Conservation (phyloP, 768 basidiomycete genomes). For the Pleurotus tuoliensis region DNA sequence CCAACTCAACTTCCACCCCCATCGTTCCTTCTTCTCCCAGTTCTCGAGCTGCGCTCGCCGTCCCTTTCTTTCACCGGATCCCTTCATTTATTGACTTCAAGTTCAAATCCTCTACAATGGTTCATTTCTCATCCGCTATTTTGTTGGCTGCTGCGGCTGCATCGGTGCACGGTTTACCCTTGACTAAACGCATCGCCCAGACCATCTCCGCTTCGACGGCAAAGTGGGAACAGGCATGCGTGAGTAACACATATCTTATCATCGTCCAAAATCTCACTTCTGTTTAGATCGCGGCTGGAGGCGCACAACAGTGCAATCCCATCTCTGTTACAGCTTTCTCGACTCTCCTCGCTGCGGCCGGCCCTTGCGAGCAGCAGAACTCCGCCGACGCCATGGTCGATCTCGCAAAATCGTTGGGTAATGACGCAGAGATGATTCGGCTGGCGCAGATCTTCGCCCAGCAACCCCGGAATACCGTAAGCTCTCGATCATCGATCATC, state of each 20-base stretch:
- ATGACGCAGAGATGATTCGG: slow-evolving; percentile 42
- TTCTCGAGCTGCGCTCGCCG: slow-evolving; percentile 7
- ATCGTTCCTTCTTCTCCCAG: not conserved
- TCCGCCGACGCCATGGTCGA: slow-evolving; percentile 51
- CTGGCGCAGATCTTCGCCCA: slow-evolving; percentile 52
- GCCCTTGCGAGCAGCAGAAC: slow-evolving; percentile 53
- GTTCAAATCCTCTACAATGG: slow-evolving; percentile 20
- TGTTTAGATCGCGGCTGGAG: slow-evolving; percentile 48
- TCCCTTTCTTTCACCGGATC: slow-evolving; percentile 10
- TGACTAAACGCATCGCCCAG: slow-evolving; percentile 46
- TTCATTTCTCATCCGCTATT: slow-evolving; percentile 24
- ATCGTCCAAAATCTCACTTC: not conserved
- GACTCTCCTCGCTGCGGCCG: slow-evolving; percentile 57
- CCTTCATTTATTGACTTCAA: slow-evolving; percentile 2
- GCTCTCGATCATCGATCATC: slow-evolving; percentile 12
- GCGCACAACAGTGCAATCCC: slow-evolving; percentile 53
- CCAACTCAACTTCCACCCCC: not conserved
- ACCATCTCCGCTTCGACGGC: slow-evolving; percentile 34
- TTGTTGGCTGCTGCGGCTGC: slow-evolving; percentile 28
- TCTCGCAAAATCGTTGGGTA: slow-evolving; percentile 34
- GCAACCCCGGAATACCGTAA: slow-evolving; percentile 53
- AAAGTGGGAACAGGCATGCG: slow-evolving; percentile 46
- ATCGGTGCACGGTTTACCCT: slow-evolving; percentile 30
- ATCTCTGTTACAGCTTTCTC: slow-evolving; percentile 50
- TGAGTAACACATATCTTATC: slow-evolving; percentile 21